These are phyloP conservation scores for Lepiota subincarnata DNA, from an alignment of 768 basidiomycete species.

Conservation along the genomic window DNA sequence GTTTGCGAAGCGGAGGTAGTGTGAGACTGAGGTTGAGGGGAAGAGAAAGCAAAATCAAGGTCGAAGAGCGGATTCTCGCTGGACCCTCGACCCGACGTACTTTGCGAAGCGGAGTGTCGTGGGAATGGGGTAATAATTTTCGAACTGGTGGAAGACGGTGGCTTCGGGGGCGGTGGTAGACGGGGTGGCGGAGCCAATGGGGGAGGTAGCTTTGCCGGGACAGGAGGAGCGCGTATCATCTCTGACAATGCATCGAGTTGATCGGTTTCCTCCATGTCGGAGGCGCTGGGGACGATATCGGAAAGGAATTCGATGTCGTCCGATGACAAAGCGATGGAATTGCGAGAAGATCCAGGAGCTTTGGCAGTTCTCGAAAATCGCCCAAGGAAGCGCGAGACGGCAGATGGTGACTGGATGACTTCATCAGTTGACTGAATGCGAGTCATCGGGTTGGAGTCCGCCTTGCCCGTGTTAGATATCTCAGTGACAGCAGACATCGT, in stretches of 20 bases:
- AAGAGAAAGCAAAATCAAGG: neutral
- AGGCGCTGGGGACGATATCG: constrained; percentile 57
- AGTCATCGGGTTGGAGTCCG: neutral
- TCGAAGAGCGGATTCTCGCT: neutral
- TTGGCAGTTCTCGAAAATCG: constrained; percentile 58
- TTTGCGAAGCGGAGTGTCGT: neutral
- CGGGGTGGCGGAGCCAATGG: constrained; percentile 37
- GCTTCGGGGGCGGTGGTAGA: constrained; percentile 15
- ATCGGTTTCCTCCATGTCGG: constrained; percentile 32
- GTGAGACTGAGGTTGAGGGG: neutral
- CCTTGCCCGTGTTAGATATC: neutral
- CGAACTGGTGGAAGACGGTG: neutral
- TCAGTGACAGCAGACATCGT: constrained; percentile 1
- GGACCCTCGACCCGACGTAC: neutral
- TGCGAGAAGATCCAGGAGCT: constrained; percentile 31
- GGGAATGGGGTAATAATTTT: neutral
- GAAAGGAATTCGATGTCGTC: constrained; percentile 83
- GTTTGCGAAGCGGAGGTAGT: neutral
- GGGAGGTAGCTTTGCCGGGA: constrained; percentile 42
- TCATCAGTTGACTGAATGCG: constrained; percentile 18
- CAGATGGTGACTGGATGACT: constrained; percentile 47
- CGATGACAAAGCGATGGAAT: constrained; percentile 66
- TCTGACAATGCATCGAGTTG: constrained; percentile 35
- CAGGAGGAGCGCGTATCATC: constrained; percentile 39
- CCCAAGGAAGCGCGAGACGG: constrained; percentile 78